Evolutionary conservation across 495 filamentous ascomycete species (phyloP).

Genomic region (Xylaria telfairii): DNA sequence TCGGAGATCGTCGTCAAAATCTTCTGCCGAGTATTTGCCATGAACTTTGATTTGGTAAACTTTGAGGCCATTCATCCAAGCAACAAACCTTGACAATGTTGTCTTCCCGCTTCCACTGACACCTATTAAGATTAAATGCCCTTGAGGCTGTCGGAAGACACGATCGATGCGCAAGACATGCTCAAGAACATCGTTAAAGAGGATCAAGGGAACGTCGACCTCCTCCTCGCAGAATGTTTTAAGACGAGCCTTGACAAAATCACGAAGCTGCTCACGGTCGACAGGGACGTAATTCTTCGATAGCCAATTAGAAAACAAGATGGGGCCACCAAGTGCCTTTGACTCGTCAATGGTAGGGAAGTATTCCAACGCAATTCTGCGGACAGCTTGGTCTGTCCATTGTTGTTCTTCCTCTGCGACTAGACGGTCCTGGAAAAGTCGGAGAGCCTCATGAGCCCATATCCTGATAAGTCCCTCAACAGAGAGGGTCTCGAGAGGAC

Average conservation of each 20-base stretch:
- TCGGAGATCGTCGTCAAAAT: conserved; percentile 96
- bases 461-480: conserved; percentile 94
- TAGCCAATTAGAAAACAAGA: conserved; percentile 99
- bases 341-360: conserved; percentile 92
- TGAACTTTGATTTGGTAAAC: conserved; percentile 99
- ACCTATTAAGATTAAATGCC: conserved; percentile 96
- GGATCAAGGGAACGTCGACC: conserved; percentile 93
- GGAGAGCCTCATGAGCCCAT: conserved; percentile 96
- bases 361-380: conserved; percentile 82
- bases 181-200: conserved; percentile 98
- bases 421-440: conserved; percentile 95
- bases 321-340: conserved; percentile 89
- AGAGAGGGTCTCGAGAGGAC: conserved; percentile 83
- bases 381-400: conserved; percentile 89
- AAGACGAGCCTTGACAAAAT: conserved; percentile 96
- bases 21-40: conserved; percentile 96
- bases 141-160: conserved; percentile 97
- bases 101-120: conserved; percentile 99
- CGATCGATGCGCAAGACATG: conserved; percentile 97
- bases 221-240: conserved; percentile 99
- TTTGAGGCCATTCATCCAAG: conserved; percentile 99
- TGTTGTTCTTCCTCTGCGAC: conserved; percentile 92
- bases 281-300: conserved; percentile 98
- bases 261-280: conserved; percentile 88
- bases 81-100: conserved; percentile 94